phyloP scores from a whole-genome alignment of 441 rosid genomes.

The Populus tomentosa region DNA sequence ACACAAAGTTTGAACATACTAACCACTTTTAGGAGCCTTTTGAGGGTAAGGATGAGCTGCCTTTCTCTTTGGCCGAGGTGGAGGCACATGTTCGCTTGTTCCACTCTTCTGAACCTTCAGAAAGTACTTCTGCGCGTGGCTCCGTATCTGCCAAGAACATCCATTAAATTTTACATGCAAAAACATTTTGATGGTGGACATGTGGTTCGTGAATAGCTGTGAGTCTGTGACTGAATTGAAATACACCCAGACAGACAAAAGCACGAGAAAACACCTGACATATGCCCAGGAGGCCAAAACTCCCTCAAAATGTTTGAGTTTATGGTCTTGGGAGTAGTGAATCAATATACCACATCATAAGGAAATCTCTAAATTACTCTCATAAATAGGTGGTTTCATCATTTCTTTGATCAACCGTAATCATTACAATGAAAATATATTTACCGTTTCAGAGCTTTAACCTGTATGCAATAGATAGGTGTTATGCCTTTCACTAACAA shows the following conservation, averaged over 20 bases:
- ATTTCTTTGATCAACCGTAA: neutral
- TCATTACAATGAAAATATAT: neutral
- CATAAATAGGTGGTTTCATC: neutral
- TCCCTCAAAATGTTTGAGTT: neutral
- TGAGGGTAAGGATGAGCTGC: constrained; percentile 94
- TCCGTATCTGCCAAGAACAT: constrained; percentile 69
- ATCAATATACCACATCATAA: neutral
- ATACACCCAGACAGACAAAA: neutral
- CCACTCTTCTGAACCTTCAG: constrained; percentile 92
- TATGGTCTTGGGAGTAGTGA: no score
- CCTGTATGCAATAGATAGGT: neutral
- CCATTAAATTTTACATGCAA: constrained; percentile 5
- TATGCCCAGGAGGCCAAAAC: neutral
- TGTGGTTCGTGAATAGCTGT: neutral
- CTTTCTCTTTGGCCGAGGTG: constrained; percentile 96
- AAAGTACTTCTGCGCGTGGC: constrained; percentile 97
- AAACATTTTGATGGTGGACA: neutral
- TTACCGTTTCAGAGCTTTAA: neutral
- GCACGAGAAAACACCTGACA: neutral
- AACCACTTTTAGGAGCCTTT: constrained; percentile 74
- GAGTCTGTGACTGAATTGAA: constrained; percentile 5
- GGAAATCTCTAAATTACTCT: neutral
- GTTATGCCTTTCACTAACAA: neutral
- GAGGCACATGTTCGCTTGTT: constrained; percentile 83
- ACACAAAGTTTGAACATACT: neutral